phyloP scores from a whole-genome alignment of 2,329 filamentous ascomycete species.

The Biscogniauxia mediterranea region DNA sequence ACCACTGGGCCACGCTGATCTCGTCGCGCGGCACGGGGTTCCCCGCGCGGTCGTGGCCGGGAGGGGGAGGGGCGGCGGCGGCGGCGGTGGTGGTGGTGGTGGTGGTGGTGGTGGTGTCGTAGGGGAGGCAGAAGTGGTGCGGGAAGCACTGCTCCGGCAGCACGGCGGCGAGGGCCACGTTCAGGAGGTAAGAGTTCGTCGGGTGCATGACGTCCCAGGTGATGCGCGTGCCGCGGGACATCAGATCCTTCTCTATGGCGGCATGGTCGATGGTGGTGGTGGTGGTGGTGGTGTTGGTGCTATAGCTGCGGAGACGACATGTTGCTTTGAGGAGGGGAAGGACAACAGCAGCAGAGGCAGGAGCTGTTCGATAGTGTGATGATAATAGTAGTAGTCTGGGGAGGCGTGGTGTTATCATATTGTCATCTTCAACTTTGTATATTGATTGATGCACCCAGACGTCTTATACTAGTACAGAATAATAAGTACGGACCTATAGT shows the following conservation, averaged over 20 bases:
- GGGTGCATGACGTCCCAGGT: slow-evolving; percentile 45
- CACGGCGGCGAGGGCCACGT: slow-evolving; percentile 58
- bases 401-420: slow-evolving; percentile 8
- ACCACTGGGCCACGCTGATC: background rate
- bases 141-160: slow-evolving; percentile 36
- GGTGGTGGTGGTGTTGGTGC: slow-evolving; percentile 4
- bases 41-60: background rate
- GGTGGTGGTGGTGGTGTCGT: background rate
- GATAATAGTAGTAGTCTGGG: background rate
- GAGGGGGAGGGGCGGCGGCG: background rate
- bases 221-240: slow-evolving; percentile 23
- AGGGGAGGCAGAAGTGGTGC: slow-evolving; percentile 33
- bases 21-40: background rate
- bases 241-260: slow-evolving; percentile 25
- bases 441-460: no score
- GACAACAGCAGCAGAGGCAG: no score
- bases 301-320: slow-evolving; percentile 9
- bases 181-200: slow-evolving; percentile 64
- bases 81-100: background rate
- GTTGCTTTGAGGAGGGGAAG: background rate
- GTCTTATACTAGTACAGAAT: no score
- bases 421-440: slow-evolving; percentile 7
- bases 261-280: slow-evolving; percentile 14
- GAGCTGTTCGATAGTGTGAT: background rate
- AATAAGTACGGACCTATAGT: no score